These are phyloP conservation scores for Cystobasidiaceae sp. DNA, from an alignment of 1,284 basidiomycete genomes.

Conservation along the genomic window DNA sequence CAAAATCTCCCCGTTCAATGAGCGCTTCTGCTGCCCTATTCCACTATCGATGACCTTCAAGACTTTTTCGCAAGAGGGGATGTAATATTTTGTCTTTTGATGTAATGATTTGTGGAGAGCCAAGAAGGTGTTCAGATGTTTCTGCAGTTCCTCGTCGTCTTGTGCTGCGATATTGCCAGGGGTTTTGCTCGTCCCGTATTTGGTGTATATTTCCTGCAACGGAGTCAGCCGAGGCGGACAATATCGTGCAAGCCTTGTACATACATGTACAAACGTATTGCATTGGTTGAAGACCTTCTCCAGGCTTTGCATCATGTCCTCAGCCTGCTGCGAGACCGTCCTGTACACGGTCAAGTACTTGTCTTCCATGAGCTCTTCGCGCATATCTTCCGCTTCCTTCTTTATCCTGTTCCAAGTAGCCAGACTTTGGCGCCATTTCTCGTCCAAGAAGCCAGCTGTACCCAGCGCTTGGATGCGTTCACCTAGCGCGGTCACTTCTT, in stretches of 20 bases:
- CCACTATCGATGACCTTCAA: conserved; percentile 89
- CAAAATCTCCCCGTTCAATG: conserved; percentile 89
- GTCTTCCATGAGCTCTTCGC: conserved; percentile 89
- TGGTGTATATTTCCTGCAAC: neutral
- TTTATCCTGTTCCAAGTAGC: conserved; percentile 74
- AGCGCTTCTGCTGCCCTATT: conserved; percentile 71
- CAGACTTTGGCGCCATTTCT: conserved; percentile 63
- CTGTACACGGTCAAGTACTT: conserved; percentile 89
- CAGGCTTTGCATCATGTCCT: conserved; percentile 91
- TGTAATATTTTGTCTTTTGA: conserved; percentile 62
- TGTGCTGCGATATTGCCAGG: neutral
- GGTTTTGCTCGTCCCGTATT: neutral
- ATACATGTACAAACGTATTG: conserved; percentile 55
- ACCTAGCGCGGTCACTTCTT: conserved; percentile 62
- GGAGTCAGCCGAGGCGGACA: no score
- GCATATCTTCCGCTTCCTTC: conserved; percentile 69
- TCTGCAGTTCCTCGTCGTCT: neutral
- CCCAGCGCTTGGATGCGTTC: conserved; percentile 60
- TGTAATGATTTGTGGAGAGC: conserved; percentile 23
- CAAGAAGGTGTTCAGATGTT: conserved; percentile 10
- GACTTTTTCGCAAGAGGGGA: conserved; percentile 85
- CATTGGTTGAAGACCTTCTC: conserved; percentile 83
- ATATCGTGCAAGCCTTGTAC: no score
- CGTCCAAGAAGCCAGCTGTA: conserved; percentile 54
- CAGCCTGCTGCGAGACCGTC: conserved; percentile 83